Evolutionary conservation across 495 filamentous ascomycete species (phyloP).

Genomic region (Physcia stellaris): DNA sequence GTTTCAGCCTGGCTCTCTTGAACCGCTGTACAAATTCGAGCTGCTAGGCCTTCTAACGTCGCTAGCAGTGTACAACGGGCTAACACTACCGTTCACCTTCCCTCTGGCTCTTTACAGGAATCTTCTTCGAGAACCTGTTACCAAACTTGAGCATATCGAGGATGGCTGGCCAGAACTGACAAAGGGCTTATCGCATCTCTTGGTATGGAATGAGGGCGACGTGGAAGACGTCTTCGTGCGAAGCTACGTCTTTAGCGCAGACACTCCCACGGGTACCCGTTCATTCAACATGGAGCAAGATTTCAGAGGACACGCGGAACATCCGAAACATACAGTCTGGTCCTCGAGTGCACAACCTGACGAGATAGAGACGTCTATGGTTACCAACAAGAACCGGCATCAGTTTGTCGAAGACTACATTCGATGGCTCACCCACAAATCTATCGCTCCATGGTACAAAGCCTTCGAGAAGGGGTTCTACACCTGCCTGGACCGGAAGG

Average conservation of each 20-base stretch:
- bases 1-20: constrained; percentile 70
- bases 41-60: constrained; percentile 76
- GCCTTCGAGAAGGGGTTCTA: constrained; percentile 78
- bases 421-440: constrained; percentile 65
- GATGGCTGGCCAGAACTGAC: constrained; percentile 81
- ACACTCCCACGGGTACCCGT: constrained; percentile 45
- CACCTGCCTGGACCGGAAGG: constrained; percentile 54
- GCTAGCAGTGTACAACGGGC: constrained; percentile 86
- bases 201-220: constrained; percentile 65
- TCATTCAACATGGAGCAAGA: constrained; percentile 41
- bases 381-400: constrained; percentile 65
- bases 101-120: constrained; percentile 73
- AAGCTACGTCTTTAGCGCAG: constrained; percentile 74
- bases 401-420: constrained; percentile 82
- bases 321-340: background rate
- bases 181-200: constrained; percentile 53
- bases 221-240: constrained; percentile 69
- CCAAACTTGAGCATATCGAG: constrained; percentile 55
- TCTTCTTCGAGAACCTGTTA: constrained; percentile 50
- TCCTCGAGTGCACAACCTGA: background rate
- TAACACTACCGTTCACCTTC: constrained; percentile 80
- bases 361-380: constrained; percentile 18
- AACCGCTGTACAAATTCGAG: constrained; percentile 81
- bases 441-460: constrained; percentile 60
- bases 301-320: constrained; percentile 10